Evolutionary conservation across 176 grass and related monocot genomes (phyloP), one percentile per base, ranked within the genome.

Genomic region (Alopecurus myosuroides): DNA sequence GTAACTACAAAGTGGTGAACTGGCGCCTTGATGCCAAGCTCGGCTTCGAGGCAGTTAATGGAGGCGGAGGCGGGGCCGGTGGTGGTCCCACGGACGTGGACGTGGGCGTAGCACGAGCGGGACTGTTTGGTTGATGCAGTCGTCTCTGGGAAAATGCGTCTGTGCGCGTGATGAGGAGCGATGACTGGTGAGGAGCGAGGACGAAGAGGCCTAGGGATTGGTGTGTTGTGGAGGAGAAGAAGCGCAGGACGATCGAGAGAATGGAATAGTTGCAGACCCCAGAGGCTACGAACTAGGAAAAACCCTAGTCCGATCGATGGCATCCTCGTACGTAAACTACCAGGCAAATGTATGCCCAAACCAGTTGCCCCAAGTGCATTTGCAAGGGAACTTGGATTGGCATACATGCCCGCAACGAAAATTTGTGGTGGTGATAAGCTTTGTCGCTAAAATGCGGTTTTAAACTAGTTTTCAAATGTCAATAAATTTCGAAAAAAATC

Each of bases 1-100:
- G 88, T 87, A 87, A 87, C 57, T 74, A 75, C 74, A 65, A 31
- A 72, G 79, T 34, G 83, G 73, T 63, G 84, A 86, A 78, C 78
- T n/a, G 77, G 39, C 26, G 60, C 51, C 71, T 74, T 74, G 71
- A 74, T 58, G 78, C 11, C 12, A 35, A 35, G 64, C 64, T 70
- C 46, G 48, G 60, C 83, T 41, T 86, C 49, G 49, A 49, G 79
- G 45, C 83, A 79, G 83, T 86, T 82, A 77, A 77, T 71, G 88
- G 83, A 77, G 70, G 63, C 31, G 88, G 88, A 76, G 82, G 58
- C 68, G 46, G 57, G 56, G 81, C 53, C 42, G 57, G 77, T 81
- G 77, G 77, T 74, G 79, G 82, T 17, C 56, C 33, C 70, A 2
- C 36, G 30, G 71, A 13, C 3, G 45, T 30, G 12, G 81, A 75